phyloP scores from a whole-genome alignment of 2,329 filamentous ascomycete species.

The Penicillium sp. region DNA sequence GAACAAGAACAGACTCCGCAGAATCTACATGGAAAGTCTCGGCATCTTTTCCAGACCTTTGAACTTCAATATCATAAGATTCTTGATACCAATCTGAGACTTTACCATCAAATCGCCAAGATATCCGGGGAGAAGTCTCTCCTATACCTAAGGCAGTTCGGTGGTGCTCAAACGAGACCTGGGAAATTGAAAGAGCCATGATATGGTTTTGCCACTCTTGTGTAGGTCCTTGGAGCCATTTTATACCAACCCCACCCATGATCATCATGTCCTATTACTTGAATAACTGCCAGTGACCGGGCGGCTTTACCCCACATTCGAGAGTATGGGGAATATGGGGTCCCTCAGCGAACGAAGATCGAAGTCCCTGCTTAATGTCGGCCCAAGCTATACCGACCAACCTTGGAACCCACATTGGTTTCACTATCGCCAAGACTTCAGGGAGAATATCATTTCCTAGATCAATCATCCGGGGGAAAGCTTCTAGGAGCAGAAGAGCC shows the following conservation, averaged over 20 bases:
- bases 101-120: conserved; percentile 29
- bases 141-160: conserved; percentile 18
- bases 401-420: neutral
- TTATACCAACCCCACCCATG: neutral
- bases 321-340: neutral
- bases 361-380: neutral
- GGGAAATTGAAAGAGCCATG: conserved; percentile 4
- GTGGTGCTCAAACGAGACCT: conserved; percentile 24
- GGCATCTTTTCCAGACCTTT: conserved; percentile 4
- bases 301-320: neutral
- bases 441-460: neutral
- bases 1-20: conserved; percentile 25
- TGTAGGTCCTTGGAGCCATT: neutral
- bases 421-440: neutral
- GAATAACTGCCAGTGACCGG: neutral
- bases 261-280: neutral
- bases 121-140: conserved; percentile 26
- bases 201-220: neutral
- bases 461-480: neutral
- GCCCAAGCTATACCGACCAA: neutral
- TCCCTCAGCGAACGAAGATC: neutral
- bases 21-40: conserved; percentile 16
- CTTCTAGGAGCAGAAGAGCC: neutral
- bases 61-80: conserved; percentile 22
- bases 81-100: conserved; percentile 25